Percentiles rank a stretch among this genome's conserved stretches.
Evolutionary conservation across 768 basidiomycete genomes (phyloP).

Genomic region (Lactifluus pinguis): DNA sequence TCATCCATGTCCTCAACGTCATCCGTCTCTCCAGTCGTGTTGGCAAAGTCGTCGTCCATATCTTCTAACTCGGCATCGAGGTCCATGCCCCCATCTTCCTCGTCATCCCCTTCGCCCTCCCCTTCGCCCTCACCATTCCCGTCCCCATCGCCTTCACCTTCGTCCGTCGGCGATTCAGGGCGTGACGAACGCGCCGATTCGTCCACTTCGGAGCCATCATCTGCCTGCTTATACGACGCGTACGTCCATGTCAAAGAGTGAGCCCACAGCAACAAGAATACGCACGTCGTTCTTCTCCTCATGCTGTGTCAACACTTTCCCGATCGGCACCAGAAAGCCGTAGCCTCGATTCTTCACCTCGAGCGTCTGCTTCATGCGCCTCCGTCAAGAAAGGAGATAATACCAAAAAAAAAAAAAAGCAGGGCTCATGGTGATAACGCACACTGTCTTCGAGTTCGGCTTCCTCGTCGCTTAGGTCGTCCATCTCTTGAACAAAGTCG

Average conservation of each 20-base stretch:
- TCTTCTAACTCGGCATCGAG: constrained; percentile 33
- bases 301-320: constrained; percentile 59
- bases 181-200: constrained; percentile 32
- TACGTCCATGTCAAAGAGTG: not conserved
- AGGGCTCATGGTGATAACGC: constrained; percentile 20
- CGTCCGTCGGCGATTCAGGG: constrained; percentile 32
- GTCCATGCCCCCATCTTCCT: constrained; percentile 40
- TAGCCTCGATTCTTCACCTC: constrained; percentile 58
- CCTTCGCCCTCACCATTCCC: constrained; percentile 48
- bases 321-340: constrained; percentile 63
- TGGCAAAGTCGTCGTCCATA: constrained; percentile 14
- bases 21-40: constrained; percentile 12
- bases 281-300: constrained; percentile 81
- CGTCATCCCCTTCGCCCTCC: constrained; percentile 60
- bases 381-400: not conserved
- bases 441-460: constrained; percentile 71
- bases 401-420: not conserved
- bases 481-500: constrained; percentile 68
- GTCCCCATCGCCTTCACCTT: constrained; percentile 22
- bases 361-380: constrained; percentile 35
- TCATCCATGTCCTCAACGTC: constrained; percentile 11
- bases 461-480: constrained; percentile 80
- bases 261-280: not conserved
- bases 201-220: constrained; percentile 33
- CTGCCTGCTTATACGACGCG: constrained; percentile 19